Evolutionary conservation across 345 rosid species (phyloP).

Genomic region (Anastatica hierochuntica): DNA sequence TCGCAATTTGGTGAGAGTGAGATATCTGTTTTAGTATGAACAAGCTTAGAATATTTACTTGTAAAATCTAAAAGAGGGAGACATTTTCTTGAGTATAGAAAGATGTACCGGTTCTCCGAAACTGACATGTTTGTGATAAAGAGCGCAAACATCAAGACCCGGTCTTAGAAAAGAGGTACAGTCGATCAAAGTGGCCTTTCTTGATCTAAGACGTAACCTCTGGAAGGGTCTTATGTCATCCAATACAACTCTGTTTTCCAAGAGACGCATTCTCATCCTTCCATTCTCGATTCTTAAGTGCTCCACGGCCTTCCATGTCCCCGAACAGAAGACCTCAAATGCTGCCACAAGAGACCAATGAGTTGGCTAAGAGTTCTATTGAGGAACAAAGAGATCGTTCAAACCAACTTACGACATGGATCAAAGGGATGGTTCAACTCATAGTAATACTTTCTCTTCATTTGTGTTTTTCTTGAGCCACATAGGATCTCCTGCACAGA

Average conservation of each 20-base stretch:
- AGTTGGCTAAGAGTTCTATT: too few relatives aligned
- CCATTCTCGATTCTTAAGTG: slow-evolving; percentile 49
- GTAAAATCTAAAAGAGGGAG: too few relatives aligned
- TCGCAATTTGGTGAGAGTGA: too few relatives aligned
- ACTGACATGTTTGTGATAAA: too few relatives aligned
- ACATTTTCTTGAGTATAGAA: too few relatives aligned
- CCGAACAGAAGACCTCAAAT: slow-evolving; percentile 54
- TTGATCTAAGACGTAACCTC: slow-evolving; percentile 64
- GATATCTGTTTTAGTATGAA: too few relatives aligned
- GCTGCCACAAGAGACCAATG: too few relatives aligned
- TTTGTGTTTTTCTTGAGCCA: too few relatives aligned
- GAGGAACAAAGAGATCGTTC: too few relatives aligned
- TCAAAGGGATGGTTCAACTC: slow-evolving; percentile 46
- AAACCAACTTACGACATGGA: slow-evolving; percentile 39
- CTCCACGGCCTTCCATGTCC: slow-evolving; percentile 63
- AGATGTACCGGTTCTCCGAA: too few relatives aligned
- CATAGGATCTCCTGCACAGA: too few relatives aligned
- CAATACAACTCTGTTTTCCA: slow-evolving; percentile 22
- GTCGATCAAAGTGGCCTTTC: slow-evolving; percentile 51
- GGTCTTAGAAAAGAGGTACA: slow-evolving; percentile 78
- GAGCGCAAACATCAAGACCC: slow-evolving; percentile 64
- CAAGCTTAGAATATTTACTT: too few relatives aligned
- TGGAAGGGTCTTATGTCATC: slow-evolving; percentile 42
- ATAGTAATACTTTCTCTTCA: slow-evolving; percentile 42
- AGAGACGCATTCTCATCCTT: slow-evolving; percentile 33